Evolutionary conservation across 116 monocot genomes (phyloP).

Genomic region (Cymodocea nodosa): DNA sequence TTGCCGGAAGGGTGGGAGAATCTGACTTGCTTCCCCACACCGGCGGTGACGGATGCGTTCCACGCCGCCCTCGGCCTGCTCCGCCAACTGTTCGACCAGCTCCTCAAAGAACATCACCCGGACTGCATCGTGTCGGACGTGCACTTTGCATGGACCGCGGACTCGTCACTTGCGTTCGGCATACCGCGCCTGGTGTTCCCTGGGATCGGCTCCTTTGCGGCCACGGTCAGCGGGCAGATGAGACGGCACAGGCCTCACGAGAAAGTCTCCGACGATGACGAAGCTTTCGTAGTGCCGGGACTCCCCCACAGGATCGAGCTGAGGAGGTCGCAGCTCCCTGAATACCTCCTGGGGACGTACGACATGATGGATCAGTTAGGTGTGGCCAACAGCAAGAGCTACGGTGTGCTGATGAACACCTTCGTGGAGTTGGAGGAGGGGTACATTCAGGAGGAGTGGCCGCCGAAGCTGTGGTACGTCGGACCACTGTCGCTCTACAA

Average conservation of each 20-base stretch:
- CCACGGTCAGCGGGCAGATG: not conserved
- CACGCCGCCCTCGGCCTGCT: conserved; percentile 8
- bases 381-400: not conserved
- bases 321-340: conserved; percentile 2
- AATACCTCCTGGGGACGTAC: not conserved
- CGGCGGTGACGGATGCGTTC: conserved; percentile 8
- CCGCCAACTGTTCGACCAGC: conserved; percentile 20
- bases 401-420: conserved; percentile 19
- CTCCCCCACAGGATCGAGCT: conserved; percentile 11
- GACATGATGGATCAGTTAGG: not conserved
- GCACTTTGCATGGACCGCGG: conserved; percentile 10
- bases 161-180: not conserved
- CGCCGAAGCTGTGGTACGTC: conserved; percentile 10
- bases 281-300: not conserved
- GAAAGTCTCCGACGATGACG: not conserved
- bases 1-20: conserved; percentile 7
- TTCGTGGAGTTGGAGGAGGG: conserved; percentile 18
- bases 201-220: conserved; percentile 6
- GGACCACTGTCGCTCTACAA: conserved; percentile 20
- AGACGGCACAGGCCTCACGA: not conserved
- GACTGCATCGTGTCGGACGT: conserved; percentile 37
- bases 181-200: conserved; percentile 14
- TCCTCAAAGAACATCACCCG: conserved; percentile 15
- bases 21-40: conserved; percentile 9
- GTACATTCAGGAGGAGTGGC: conserved; percentile 1